phyloP scores from a whole-genome alignment of 1,139 yeast genomes.

The Yamadazyma dushanensis region DNA sequence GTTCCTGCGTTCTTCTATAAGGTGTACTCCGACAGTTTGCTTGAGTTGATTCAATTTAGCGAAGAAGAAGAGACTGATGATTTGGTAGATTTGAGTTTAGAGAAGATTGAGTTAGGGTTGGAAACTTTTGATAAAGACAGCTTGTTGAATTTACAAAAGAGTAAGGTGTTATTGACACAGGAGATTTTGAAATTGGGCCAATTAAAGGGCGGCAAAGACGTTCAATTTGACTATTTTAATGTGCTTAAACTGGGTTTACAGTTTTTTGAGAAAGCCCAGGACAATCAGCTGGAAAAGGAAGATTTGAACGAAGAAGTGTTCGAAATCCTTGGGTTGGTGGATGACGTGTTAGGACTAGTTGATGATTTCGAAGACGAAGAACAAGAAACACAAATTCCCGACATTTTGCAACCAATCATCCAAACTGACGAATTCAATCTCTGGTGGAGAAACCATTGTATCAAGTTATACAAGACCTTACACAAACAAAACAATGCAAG shows the following conservation, averaged over 20 bases:
- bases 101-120: slow-evolving; percentile 65
- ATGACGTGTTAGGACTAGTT: slow-evolving; percentile 64
- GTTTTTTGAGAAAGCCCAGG: slow-evolving; percentile 47
- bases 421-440: slow-evolving; percentile 39
- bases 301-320: slow-evolving; percentile 41
- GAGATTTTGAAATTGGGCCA: slow-evolving; percentile 51
- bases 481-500: slow-evolving; percentile 18
- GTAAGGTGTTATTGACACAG: slow-evolving; percentile 56
- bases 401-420: slow-evolving; percentile 55
- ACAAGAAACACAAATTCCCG: slow-evolving; percentile 34
- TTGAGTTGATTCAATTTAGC: slow-evolving; percentile 64
- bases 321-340: slow-evolving; percentile 55
- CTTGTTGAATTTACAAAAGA: slow-evolving; percentile 51
- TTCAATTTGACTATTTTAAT: not conserved
- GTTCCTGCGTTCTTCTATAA: slow-evolving; percentile 67
- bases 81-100: slow-evolving; percentile 62
- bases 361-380: slow-evolving; percentile 52
- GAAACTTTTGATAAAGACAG: slow-evolving; percentile 45
- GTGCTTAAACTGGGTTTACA: slow-evolving; percentile 30
- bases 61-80: slow-evolving; percentile 31
- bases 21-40: slow-evolving; percentile 70
- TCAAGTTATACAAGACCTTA: slow-evolving; percentile 41
- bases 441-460: slow-evolving; percentile 59
- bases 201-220: slow-evolving; percentile 5
- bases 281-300: slow-evolving; percentile 20